Base-by-base conservation (phyloP, 176 grass and related monocot species). In the Zizania latifolia region DNA sequence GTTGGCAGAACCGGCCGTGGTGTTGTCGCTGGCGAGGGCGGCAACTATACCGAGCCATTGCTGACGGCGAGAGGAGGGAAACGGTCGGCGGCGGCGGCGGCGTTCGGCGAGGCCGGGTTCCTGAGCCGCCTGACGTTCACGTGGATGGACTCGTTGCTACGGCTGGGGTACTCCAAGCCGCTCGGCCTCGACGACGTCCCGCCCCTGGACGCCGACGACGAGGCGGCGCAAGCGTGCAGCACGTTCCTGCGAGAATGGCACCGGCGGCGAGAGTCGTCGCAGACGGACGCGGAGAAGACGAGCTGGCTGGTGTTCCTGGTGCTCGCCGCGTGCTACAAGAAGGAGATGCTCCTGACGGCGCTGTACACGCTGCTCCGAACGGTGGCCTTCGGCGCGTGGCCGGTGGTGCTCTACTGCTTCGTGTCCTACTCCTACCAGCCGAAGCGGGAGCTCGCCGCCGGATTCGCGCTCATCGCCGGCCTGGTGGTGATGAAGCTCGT, bases 101-200 rank as follows among this genome's bases (percentile, higher is more conserved):
- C 65, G 46, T 88, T 91, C 38, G 59, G 71, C 15, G 17, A 88
- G 16, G 90, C 88, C 26, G 81, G 90, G 3, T 84, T 89, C 71
- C 45, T 87, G 7, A 89, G 90, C 68, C 76, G 73, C 12, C 55
- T 90, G 19, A 84, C 86, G 8, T 91, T 97, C 62, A 75, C 86
- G 16, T 97, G 94, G 94, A 86, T 97, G 55, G 70, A 89, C 26
- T 48, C 90, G 14, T 35, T 97, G 54, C 89, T 93, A 10, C 80
- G 79, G 16, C 50, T 93, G 4, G 94, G 94, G 8, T 72, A 79
- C 60, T 85, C 84, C 43, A 97, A 80, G 63, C 90, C 88, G 1
- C 65, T 97, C 34, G 81, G 83, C 43, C 70, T 89, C 29, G 27
- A 29, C 28, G 86, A 93, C 67, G 70, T 97, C 29, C 90, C 94